These are phyloP conservation scores for Lobosporangium transversale DNA, from an alignment of 192 early-diverging fungal genomes.

Conservation along the genomic window DNA sequence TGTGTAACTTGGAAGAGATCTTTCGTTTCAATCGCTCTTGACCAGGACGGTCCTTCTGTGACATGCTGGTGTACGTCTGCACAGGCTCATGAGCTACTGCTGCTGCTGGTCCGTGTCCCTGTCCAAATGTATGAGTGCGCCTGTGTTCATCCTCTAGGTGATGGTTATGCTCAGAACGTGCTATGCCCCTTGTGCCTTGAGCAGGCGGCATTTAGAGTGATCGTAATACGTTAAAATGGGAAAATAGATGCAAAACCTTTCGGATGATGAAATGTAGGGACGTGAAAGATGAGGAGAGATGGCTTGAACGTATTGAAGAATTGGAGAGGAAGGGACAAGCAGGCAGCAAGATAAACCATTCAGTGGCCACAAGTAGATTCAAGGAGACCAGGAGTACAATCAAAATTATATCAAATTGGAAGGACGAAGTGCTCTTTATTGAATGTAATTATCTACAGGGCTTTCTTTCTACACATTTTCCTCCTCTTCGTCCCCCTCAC, in stretches of 20 bases:
- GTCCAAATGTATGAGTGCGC: background rate
- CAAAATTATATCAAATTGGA: too few relatives aligned
- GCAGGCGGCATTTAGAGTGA: background rate
- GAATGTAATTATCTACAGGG: background rate
- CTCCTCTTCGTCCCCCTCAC: slow-evolving; percentile 36
- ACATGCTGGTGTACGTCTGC: background rate
- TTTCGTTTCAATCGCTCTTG: slow-evolving; percentile 10
- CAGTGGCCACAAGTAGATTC: too few relatives aligned
- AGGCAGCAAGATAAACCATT: too few relatives aligned
- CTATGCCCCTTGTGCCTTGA: slow-evolving; percentile 1
- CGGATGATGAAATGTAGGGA: too few relatives aligned
- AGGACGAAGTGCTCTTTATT: too few relatives aligned
- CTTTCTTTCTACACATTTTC: background rate
- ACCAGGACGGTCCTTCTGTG: background rate
- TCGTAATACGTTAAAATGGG: too few relatives aligned
- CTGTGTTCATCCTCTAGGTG: background rate
- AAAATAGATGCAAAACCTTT: too few relatives aligned
- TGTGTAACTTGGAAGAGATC: slow-evolving; percentile 15
- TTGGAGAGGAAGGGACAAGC: too few relatives aligned
- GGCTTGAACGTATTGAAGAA: too few relatives aligned
- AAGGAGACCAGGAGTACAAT: too few relatives aligned
- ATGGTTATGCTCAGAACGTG: slow-evolving; percentile 7
- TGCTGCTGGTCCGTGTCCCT: background rate
- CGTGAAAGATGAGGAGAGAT: too few relatives aligned
- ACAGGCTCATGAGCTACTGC: background rate